These are phyloP conservation scores for Lasiodiplodia citricola DNA, from an alignment of 2,329 filamentous ascomycete genomes.

Conservation along the genomic window DNA sequence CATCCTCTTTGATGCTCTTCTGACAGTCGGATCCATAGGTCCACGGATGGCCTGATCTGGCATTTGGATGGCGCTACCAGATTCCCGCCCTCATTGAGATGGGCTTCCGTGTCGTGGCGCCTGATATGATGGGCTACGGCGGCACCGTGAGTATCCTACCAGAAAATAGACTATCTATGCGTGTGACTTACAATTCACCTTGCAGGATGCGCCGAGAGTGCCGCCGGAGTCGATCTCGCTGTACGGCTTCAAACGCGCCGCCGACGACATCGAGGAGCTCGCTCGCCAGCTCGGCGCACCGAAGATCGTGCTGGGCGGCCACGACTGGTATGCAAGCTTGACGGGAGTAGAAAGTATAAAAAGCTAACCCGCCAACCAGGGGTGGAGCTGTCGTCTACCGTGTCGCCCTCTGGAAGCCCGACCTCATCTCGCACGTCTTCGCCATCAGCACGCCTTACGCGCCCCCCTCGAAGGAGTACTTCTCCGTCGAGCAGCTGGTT, in stretches of 20 bases:
- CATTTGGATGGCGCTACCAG: slow-evolving; percentile 87
- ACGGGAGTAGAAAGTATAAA: background rate
- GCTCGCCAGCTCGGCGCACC: slow-evolving; percentile 61
- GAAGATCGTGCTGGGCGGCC: slow-evolving; percentile 80
- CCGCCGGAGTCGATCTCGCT: slow-evolving; percentile 65
- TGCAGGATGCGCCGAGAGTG: slow-evolving; percentile 51
- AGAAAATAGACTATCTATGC: background rate
- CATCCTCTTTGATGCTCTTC: background rate
- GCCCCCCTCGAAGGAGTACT: slow-evolving; percentile 59
- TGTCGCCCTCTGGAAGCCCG: slow-evolving; percentile 72
- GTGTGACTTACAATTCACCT: background rate
- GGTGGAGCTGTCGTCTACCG: slow-evolving; percentile 81
- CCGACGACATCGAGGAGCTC: slow-evolving; percentile 77
- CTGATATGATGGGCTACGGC: slow-evolving; percentile 87
- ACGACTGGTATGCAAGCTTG: slow-evolving; percentile 70
- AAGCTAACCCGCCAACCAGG: background rate
- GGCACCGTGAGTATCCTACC: slow-evolving; percentile 60
- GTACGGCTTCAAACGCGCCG: slow-evolving; percentile 75
- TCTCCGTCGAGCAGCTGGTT: slow-evolving; percentile 66
- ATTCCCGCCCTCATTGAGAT: slow-evolving; percentile 76
- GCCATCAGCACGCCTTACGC: slow-evolving; percentile 78
- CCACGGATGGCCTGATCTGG: slow-evolving; percentile 84
- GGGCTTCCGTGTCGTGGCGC: slow-evolving; percentile 78
- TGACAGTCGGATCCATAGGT: slow-evolving; percentile 47
- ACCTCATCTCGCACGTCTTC: slow-evolving; percentile 76